Evolutionary conservation across 176 grass and related monocot genomes (phyloP).

Genomic region (Lolium perenne): DNA sequence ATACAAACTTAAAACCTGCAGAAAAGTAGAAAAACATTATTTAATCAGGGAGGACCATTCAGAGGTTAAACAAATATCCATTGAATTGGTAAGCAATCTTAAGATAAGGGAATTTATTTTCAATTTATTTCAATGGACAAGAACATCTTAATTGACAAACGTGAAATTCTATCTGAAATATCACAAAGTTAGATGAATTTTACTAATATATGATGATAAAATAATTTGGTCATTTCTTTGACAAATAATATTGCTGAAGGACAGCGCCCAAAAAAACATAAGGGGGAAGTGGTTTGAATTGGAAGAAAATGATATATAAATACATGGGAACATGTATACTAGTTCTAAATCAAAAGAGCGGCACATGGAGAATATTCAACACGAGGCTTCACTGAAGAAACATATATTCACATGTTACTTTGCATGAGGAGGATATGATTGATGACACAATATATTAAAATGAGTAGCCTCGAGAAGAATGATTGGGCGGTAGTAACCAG

Average conservation of each 20-base stretch:
- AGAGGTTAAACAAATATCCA: neutral
- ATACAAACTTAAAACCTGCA: too few relatives aligned
- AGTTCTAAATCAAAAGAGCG: neutral
- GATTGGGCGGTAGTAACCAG: neutral
- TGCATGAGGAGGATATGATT: neutral
- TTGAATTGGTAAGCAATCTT: neutral
- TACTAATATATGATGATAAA: neutral
- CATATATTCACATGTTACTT: slow-evolving; percentile 1
- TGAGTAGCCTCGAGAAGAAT: neutral
- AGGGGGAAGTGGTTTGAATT: neutral
- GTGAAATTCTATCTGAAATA: neutral
- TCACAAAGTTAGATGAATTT: neutral
- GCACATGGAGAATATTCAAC: neutral
- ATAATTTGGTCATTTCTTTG: neutral
- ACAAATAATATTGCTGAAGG: neutral
- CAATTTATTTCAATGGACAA: neutral
- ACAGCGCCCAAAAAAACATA: neutral
- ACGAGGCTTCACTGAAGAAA: neutral
- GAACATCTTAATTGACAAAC: neutral
- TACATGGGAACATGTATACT: neutral
- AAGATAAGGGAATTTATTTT: neutral
- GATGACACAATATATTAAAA: neutral
- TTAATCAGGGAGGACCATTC: neutral
- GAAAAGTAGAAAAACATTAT: neutral
- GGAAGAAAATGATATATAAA: too few relatives aligned